phyloP scores from a whole-genome alignment of 2,329 filamentous ascomycete genomes.

The Fusarium ambrosium region DNA sequence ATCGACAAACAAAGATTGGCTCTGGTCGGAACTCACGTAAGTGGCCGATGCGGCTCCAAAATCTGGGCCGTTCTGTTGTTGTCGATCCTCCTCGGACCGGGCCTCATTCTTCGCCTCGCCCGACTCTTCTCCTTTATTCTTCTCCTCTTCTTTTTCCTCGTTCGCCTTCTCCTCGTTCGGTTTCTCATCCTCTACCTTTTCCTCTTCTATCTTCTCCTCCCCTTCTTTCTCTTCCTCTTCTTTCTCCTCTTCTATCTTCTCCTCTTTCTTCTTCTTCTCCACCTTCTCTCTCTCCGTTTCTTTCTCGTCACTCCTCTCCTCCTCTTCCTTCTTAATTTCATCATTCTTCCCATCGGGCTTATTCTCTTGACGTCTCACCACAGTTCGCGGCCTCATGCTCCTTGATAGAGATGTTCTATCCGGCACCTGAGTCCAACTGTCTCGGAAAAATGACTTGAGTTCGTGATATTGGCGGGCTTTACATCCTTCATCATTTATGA shows the following conservation, averaged over 20 bases:
- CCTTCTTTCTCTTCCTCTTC: neutral
- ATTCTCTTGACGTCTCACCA: neutral
- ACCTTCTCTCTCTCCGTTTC: neutral
- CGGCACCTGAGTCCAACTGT: constrained; percentile 14
- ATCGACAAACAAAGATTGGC: neutral
- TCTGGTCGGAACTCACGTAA: neutral
- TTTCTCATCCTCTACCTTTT: neutral
- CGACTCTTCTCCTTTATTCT: neutral
- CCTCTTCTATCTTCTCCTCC: neutral
- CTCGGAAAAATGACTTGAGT: constrained; percentile 1
- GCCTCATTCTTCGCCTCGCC: neutral
- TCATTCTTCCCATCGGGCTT: no score
- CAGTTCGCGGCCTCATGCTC: constrained; percentile 13
- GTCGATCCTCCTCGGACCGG: neutral
- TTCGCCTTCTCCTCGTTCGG: neutral
- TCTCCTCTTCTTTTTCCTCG: neutral
- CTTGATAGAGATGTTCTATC: neutral
- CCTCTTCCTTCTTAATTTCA: neutral
- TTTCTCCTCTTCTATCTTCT: neutral
- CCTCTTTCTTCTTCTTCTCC: neutral
- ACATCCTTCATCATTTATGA: neutral
- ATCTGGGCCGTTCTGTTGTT: neutral
- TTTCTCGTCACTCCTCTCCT: neutral
- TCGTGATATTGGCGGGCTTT: neutral
- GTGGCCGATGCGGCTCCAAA: neutral